Percentiles rank a stretch among this genome's conserved stretches.
Conservation (phyloP, 805 yeast genomes). For the Candida nanaspora region DNA sequence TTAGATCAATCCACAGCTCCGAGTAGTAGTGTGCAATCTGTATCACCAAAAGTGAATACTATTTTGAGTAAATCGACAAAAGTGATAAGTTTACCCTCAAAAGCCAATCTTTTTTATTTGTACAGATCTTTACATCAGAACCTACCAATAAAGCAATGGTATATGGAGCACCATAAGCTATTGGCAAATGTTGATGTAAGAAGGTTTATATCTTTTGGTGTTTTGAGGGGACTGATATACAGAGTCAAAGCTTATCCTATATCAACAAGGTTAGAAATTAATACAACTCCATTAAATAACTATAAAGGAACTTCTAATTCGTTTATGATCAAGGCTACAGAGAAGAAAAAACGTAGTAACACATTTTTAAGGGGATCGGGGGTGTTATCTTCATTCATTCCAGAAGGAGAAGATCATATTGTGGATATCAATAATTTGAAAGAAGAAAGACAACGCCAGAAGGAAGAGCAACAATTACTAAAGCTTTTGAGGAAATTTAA, state of each 20-base stretch:
- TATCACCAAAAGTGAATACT: background rate
- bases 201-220: constrained; percentile 81
- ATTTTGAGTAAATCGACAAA: background rate
- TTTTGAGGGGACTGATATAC: constrained; percentile 73
- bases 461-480: constrained; percentile 30
- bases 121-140: constrained; percentile 78
- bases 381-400: constrained; percentile 1
- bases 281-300: constrained; percentile 5
- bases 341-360: constrained; percentile 1
- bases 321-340: background rate
- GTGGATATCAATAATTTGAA: constrained; percentile 14
- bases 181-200: constrained; percentile 71
- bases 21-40: background rate
- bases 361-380: constrained; percentile 4
- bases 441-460: constrained; percentile 13
- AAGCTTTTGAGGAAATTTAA: constrained; percentile 44
- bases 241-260: constrained; percentile 75
- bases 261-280: constrained; percentile 31
- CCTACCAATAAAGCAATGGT: constrained; percentile 76
- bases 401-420: constrained; percentile 16
- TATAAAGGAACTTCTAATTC: constrained; percentile 13
- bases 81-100: constrained; percentile 43
- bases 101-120: constrained; percentile 59
- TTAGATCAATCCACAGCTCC: background rate
- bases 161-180: constrained; percentile 49